Evolutionary conservation across 176 grass and related monocot genomes (phyloP).

Genomic region (Oryza meyeriana): DNA sequence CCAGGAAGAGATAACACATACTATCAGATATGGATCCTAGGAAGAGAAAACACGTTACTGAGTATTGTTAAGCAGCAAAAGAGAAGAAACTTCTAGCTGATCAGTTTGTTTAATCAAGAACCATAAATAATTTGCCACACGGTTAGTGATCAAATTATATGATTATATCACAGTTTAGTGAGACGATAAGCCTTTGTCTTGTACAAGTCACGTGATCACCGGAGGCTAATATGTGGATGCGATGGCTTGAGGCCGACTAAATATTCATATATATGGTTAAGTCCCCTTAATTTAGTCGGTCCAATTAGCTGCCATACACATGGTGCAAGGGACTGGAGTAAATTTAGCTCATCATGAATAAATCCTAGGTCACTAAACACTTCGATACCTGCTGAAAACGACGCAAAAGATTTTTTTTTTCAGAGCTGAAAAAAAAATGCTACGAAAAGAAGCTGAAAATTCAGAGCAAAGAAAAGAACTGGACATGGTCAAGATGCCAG

Average conservation of each 20-base stretch:
- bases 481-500: slow-evolving; percentile 6
- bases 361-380: background rate
- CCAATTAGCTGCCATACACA: slow-evolving; percentile 27
- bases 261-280: background rate
- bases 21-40: slow-evolving; percentile 10
- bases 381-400: background rate
- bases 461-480: background rate
- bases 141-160: background rate
- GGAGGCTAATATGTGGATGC: slow-evolving; percentile 2
- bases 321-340: background rate
- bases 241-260: background rate
- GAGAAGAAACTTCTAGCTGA: slow-evolving; percentile 29
- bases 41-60: slow-evolving; percentile 15
- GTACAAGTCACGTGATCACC: background rate
- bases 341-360: background rate
- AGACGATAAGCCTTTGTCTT: background rate
- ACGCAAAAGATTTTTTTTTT: background rate
- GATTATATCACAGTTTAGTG: background rate
- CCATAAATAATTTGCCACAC: background rate
- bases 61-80: background rate
- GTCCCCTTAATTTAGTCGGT: slow-evolving; percentile 11
- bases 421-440: background rate
- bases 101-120: background rate
- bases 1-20: slow-evolving; percentile 11
- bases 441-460: background rate